Base-by-base conservation (phyloP, 2,329 filamentous ascomycete species). In the Coniochaeta ligniaria region DNA sequence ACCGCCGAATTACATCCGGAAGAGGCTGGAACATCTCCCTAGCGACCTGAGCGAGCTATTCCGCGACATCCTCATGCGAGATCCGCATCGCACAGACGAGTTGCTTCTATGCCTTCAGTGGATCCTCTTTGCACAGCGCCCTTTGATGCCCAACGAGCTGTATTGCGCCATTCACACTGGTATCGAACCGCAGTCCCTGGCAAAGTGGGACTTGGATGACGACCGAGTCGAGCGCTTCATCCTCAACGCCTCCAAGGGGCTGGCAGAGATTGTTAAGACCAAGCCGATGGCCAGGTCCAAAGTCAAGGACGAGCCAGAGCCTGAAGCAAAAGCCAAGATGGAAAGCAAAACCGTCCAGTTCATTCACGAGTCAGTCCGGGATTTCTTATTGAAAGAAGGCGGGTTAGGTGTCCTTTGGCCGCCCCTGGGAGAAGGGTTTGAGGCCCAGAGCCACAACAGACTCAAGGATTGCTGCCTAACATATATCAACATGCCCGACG, bases 291-390 rank as follows among this genome's bases (percentile, higher is more conserved):
- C 68, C 0, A 64, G 69, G 14, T 36, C 20, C 17, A 63, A 66
- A 24, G 36, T 28, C 26, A 60, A 24, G 20, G 43, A 22, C 20
- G 43, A 47, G 6, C 2, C 43, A 2, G 20, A 41, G 17, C 5
- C 47, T 16, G 22, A 26, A n/a, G 28, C 28, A 14, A 1, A 26
- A 0, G 64, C 66, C 0, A n/a, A 3, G 5, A 12, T 1, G 11
- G 11, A 47, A 6, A 47, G 2, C n/a, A 47, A 14, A 47, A 76
- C 64, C 0, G 76, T 83, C 0, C 81, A 84, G 61, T 84, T 83
- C 65, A 82, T 83, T 6, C 80, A 83, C 43, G 78, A 82, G 63
- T 80, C 80, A 0, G 78, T 83, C 0, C 66, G 73, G 0, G 79
- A 82, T 11, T 82, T 78, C 54, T 69, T 83, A 0, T 24, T 80